Percentiles rank a stretch among this genome's conserved stretches.
Conservation (phyloP, 1,284 basidiomycete genomes). For the Phellopilus nigrolimitatus region DNA sequence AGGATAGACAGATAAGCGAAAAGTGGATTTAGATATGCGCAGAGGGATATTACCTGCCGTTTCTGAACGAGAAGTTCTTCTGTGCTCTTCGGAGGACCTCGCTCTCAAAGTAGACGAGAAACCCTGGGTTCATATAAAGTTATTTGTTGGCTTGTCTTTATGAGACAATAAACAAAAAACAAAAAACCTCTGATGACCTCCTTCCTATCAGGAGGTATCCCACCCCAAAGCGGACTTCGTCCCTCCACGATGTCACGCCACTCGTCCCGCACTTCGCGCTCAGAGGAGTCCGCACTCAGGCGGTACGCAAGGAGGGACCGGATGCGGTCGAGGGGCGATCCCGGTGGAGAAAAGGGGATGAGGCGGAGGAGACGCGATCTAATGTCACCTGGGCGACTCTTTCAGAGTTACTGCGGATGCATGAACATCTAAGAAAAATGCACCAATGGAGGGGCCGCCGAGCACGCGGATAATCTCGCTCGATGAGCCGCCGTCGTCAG, state of each 20-base stretch:
- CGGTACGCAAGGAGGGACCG: conserved; percentile 77
- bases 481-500: conserved; percentile 83
- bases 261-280: conserved; percentile 78
- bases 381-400: conserved; percentile 59
- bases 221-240: conserved; percentile 76
- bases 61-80: conserved; percentile 87
- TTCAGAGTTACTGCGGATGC: background rate
- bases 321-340: conserved; percentile 65
- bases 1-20: background rate
- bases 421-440: conserved; percentile 19
- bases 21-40: conserved; percentile 23
- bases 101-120: conserved; percentile 87
- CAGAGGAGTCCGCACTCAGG: conserved; percentile 61
- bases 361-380: conserved; percentile 78
- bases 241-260: conserved; percentile 96
- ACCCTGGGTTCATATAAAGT: conserved; percentile 46
- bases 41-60: conserved; percentile 58
- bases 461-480: conserved; percentile 82
- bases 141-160: background rate
- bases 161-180: background rate
- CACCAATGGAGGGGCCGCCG: conserved; percentile 79
- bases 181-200: conserved; percentile 77
- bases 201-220: conserved; percentile 89
- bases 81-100: conserved; percentile 84
- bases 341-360: conserved; percentile 59